phyloP scores from a whole-genome alignment of 495 filamentous ascomycete species.

The Aspergillus ellipticus region DNA sequence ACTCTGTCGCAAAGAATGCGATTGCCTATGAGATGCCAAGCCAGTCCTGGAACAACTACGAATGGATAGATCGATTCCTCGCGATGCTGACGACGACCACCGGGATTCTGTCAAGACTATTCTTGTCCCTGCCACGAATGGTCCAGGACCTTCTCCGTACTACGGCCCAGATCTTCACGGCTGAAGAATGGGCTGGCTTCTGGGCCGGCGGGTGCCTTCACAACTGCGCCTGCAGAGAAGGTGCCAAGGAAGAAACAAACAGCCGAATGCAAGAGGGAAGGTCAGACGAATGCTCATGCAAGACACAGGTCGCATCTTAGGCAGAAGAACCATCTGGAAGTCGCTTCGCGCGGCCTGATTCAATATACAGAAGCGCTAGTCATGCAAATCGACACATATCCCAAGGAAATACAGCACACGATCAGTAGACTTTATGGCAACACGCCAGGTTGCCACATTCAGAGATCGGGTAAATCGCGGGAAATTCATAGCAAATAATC shows the following conservation, averaged over 20 bases:
- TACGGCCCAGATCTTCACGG: not conserved
- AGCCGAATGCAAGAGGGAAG: not conserved
- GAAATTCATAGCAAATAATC: not conserved
- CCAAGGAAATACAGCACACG: not conserved
- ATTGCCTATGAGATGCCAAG: not conserved
- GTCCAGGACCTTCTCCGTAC: too few species aligned
- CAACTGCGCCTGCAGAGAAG: not conserved
- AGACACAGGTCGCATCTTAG: not conserved
- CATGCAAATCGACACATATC: not conserved
- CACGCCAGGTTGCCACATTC: not conserved
- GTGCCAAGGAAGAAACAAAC: not conserved
- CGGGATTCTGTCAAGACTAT: not conserved
- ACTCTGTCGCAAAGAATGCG: too few species aligned
- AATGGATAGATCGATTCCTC: too few species aligned
- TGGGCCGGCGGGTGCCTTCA: not conserved
- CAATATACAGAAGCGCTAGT: not conserved
- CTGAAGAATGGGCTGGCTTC: not conserved
- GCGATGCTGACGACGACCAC: not conserved
- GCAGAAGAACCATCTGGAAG: not conserved
- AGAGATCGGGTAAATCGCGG: not conserved
- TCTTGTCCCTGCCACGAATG: too few species aligned
- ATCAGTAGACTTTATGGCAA: not conserved
- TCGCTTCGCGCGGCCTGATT: not conserved
- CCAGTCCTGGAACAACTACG: not conserved
- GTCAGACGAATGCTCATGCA: constrained; percentile 2